Percentiles rank a stretch among this genome's conserved stretches.
These are phyloP conservation scores for Vigna reflexopilosa DNA, from an alignment of 306 rosid species.

Conservation along the genomic window DNA sequence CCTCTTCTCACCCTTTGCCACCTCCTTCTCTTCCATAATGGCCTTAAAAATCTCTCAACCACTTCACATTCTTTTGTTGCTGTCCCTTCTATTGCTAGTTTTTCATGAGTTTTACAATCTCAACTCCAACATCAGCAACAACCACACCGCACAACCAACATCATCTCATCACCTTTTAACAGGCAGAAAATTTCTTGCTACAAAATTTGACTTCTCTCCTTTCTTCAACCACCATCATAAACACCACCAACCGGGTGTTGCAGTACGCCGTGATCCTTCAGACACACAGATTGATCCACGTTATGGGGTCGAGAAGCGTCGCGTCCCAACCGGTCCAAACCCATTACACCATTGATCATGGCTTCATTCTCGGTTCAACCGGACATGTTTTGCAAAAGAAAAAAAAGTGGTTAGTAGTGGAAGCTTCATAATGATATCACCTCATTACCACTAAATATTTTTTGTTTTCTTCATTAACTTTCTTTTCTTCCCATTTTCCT, in stretches of 20 bases:
- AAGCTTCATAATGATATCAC: slow-evolving; percentile 37
- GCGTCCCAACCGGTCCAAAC: slow-evolving; percentile 95
- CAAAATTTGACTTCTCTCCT: slow-evolving; percentile 78
- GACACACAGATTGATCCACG: slow-evolving; percentile 74
- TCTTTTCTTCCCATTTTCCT: not conserved
- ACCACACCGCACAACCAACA: slow-evolving; percentile 44
- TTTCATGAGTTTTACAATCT: slow-evolving; percentile 64
- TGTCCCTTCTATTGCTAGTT: slow-evolving; percentile 62
- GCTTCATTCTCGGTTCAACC: slow-evolving; percentile 24
- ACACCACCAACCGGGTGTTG: slow-evolving; percentile 21
- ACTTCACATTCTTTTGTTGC: slow-evolving; percentile 60
- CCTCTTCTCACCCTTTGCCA: slow-evolving; percentile 59
- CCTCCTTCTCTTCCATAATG: slow-evolving; percentile 67
- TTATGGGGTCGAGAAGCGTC: slow-evolving; percentile 88
- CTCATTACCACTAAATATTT: slow-evolving; percentile 30
- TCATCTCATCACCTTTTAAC: slow-evolving; percentile 43
- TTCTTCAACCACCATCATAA: slow-evolving; percentile 54
- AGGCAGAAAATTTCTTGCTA: slow-evolving; percentile 75
- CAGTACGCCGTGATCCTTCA: slow-evolving; percentile 41
- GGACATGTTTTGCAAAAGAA: slow-evolving; percentile 1
- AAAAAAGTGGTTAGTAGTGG: slow-evolving; percentile 55
- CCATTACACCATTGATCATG: slow-evolving; percentile 84
- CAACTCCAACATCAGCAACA: slow-evolving; percentile 59
- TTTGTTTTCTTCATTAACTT: slow-evolving; percentile 24
- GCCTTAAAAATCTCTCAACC: slow-evolving; percentile 65